Evolutionary conservation across 345 rosid species (phyloP).

Genomic region (Boechera stricta): DNA sequence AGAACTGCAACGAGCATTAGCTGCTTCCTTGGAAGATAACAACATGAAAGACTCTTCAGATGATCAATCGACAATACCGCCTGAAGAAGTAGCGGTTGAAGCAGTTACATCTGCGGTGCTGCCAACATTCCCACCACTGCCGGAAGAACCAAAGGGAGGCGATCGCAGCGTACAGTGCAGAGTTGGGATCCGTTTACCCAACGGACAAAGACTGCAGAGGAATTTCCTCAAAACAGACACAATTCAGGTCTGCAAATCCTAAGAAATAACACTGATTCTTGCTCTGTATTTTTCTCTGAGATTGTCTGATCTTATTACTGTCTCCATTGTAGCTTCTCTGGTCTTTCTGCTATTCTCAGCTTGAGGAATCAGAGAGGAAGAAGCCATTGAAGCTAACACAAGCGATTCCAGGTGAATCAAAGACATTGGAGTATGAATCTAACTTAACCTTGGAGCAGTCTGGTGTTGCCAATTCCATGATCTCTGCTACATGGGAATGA

Average conservation of each 20-base stretch:
- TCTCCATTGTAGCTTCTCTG: conserved; percentile 71
- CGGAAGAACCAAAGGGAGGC: conserved; percentile 82
- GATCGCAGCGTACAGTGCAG: conserved; percentile 79
- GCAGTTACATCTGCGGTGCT: conserved; percentile 27
- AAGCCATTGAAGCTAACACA: conserved; percentile 79
- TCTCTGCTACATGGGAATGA: conserved; percentile 50
- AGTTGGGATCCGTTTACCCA: conserved; percentile 95
- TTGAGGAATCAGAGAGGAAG: conserved; percentile 57
- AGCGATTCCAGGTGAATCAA: conserved; percentile 86
- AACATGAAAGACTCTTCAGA: conserved; percentile 46
- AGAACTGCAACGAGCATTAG: conserved; percentile 66
- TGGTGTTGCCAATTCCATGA: conserved; percentile 88
- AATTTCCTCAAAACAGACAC: conserved; percentile 79
- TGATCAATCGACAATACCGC: conserved; percentile 28
- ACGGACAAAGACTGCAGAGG: conserved; percentile 88
- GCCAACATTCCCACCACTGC: conserved; percentile 72
- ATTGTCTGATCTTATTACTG: conserved; percentile 30
- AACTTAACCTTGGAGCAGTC: conserved; percentile 80
- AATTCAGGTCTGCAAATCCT: conserved; percentile 57
- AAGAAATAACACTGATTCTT: conserved; percentile 18
- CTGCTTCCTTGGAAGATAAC: conserved; percentile 64
- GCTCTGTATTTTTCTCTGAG: conserved; percentile 2
- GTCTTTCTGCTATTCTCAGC: conserved; percentile 83
- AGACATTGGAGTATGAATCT: conserved; percentile 69
- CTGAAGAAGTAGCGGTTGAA: conserved; percentile 39